Evolutionary conservation across 2,329 filamentous ascomycete species (phyloP).

Genomic region (Beauveria pseudobassiana): DNA sequence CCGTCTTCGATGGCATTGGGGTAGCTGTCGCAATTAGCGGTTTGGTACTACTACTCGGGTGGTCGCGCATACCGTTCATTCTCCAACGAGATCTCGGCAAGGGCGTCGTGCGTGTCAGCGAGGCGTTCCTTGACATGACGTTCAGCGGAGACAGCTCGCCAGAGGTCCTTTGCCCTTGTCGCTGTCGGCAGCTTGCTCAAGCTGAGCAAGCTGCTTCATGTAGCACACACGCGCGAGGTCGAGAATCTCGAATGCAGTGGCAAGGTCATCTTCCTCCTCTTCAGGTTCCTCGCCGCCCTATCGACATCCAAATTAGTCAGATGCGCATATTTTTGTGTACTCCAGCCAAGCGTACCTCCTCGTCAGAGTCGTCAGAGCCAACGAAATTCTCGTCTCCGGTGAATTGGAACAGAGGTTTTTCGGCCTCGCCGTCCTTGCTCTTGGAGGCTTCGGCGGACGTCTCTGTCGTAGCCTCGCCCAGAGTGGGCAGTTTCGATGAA

Average conservation of each 20-base stretch:
- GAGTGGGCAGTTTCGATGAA: slow-evolving; percentile 31
- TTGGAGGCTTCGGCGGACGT: slow-evolving; percentile 37
- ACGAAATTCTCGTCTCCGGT: slow-evolving; percentile 91
- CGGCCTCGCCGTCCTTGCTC: slow-evolving; percentile 33
- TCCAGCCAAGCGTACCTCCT: slow-evolving; percentile 25
- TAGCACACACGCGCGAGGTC: slow-evolving; percentile 68
- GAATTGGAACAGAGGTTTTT: slow-evolving; percentile 85
- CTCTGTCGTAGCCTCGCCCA: slow-evolving; percentile 34
- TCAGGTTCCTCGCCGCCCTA: slow-evolving; percentile 39
- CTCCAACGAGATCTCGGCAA: slow-evolving; percentile 94
- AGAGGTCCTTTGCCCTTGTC: slow-evolving; percentile 35
- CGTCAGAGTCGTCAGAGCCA: slow-evolving; percentile 68
- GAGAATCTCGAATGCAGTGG: slow-evolving; percentile 75
- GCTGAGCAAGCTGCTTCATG: slow-evolving; percentile 42
- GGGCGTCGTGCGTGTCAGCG: slow-evolving; percentile 86
- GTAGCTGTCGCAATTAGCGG: slow-evolving; percentile 45
- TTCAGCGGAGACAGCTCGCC: slow-evolving; percentile 31
- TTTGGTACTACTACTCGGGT: background rate
- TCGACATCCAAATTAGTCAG: slow-evolving; percentile 28
- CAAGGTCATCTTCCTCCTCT: slow-evolving; percentile 65
- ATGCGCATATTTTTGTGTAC: slow-evolving; percentile 9
- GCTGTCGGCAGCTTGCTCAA: slow-evolving; percentile 25
- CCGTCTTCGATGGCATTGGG: slow-evolving; percentile 80
- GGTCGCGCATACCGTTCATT: slow-evolving; percentile 60
- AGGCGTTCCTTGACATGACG: slow-evolving; percentile 74